phyloP scores from a whole-genome alignment of 441 rosid genomes.

The Sinapis alba region DNA sequence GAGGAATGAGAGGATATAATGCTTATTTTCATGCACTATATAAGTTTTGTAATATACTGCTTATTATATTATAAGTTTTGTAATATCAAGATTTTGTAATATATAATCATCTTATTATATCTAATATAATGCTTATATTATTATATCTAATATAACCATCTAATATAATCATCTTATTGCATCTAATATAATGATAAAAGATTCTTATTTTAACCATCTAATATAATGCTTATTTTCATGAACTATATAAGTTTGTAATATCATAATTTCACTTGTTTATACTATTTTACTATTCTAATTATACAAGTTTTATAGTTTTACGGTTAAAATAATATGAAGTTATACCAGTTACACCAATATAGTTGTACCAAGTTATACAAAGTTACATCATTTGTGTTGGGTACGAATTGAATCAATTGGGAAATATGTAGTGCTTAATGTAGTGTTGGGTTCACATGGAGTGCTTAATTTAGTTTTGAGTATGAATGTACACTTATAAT shows the following conservation, averaged over 20 bases:
- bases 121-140: too few relatives aligned
- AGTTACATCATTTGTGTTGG: not conserved
- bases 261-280: not conserved
- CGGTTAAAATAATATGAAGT: not conserved
- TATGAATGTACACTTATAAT: not conserved
- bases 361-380: not conserved
- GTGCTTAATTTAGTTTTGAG: not conserved
- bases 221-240: not conserved
- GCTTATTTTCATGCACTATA: too few relatives aligned
- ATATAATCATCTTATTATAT: too few relatives aligned
- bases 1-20: too few relatives aligned
- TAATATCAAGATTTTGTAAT: too few relatives aligned
- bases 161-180: too few relatives aligned
- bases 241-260: not conserved
- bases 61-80: too few relatives aligned
- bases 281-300: not conserved
- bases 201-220: not conserved
- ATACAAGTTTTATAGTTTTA: not conserved
- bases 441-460: too few relatives aligned
- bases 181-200: too few relatives aligned
- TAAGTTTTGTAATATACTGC: too few relatives aligned
- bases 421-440: not conserved
- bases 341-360: not conserved
- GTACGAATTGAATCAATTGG: not conserved
- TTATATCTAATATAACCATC: not conserved